Base-by-base conservation (phyloP, 164 flowering plant species). In the Kalanchoe fedtschenkoi region DNA sequence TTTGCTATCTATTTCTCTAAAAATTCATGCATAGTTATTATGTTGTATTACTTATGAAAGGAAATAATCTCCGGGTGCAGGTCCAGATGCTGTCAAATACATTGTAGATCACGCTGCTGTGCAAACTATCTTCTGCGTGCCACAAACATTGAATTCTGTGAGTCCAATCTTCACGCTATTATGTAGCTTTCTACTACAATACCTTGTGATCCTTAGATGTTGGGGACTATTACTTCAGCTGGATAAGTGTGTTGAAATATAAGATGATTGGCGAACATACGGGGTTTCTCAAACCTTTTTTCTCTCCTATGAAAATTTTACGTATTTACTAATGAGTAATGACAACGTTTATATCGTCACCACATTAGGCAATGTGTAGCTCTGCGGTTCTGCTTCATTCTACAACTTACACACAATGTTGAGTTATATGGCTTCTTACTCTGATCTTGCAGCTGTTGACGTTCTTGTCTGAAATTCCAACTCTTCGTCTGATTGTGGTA, bases 81-180 rank as follows among this genome's bases (percentile, higher is more conserved):
- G 99, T 70, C 96, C 99, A 38, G 97, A 89, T 79, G 97, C 95
- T 71, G 91, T 82, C 33, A 80, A 81, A 65, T 87, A 63, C 70
- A 81, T 83, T 46, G 83, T 75, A 17, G 82, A 80, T 68, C 91
- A 87, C 69, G 86, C 95, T 63, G 66, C 41, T 68, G 63, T 83
- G 64, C 78, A 85, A 62, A 87, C 86, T 61, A 83, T 85, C 15
- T 85, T 85, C 76, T 87, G 95, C 76, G 80, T 79, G 39, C 87
- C 85, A 13, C 67, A 71, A 59, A 84, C 88, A 46, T 70, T 87
- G 72, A 77, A 85, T 62, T 68, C 69, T 74, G 95, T 87, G 71
- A 81, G 91, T 75, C 65, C 17, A 0, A 39, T 44, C 21, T n/a
- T n/a, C n/a, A 28, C 41, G n/a, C n/a, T n/a, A n/a, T n/a, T n/a